Evolutionary conservation across 1,284 basidiomycete species (phyloP), one percentile per base, ranked within the genome.

Genomic region (Microstroma glucosiphilum): DNA sequence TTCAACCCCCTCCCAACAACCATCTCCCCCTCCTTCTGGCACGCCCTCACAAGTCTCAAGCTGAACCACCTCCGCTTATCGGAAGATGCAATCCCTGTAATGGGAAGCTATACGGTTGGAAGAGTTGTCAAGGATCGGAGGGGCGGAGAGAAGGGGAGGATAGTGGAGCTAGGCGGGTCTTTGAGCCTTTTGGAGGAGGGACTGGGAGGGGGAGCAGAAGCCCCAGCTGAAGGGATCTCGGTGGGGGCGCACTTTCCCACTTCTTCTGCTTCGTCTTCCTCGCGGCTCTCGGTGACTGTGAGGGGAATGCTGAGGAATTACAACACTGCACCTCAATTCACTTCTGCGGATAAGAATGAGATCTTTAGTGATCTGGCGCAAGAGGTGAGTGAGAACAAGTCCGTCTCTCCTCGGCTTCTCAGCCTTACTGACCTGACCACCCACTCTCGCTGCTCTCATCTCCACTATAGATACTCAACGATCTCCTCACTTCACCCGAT

Each of bases 251-350:
- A 1, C 1, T 54, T n/a, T 54, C 11, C 51, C 15, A 21, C 49
- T 17, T 23, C 49, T 51, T 51, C 8, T n/a, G 49, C 51, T 6
- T 13, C 51, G 8, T 54, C 15, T 26, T 17, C 30, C 4, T 15
- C 15, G 21, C 6, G 13, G 58, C 63, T 57, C 26, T 63, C 56
- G 15, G 62, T 84, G 17, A 57, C 78, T 0, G 82, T 85, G 0
- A 74, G 65, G 6, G 94, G 94, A 11, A 81, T 83, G 1, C 84
- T 97, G 72, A 93, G 92, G 83, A 82, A 82, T 69, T 82, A 79
- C 82, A 98, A 98, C 77, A 97, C 96, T 1, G 88, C 97, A 70
- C 93, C 97, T 72, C 91, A 96, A 13, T 98, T 98, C 82, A 92
- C 89, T 74, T 84, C 85, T 1, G 87, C 88, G 1, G 90, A 96